Evolutionary conservation across 306 rosid genomes (phyloP), one percentile per base, ranked within the genome.

Genomic region (Dicorynia guianensis): DNA sequence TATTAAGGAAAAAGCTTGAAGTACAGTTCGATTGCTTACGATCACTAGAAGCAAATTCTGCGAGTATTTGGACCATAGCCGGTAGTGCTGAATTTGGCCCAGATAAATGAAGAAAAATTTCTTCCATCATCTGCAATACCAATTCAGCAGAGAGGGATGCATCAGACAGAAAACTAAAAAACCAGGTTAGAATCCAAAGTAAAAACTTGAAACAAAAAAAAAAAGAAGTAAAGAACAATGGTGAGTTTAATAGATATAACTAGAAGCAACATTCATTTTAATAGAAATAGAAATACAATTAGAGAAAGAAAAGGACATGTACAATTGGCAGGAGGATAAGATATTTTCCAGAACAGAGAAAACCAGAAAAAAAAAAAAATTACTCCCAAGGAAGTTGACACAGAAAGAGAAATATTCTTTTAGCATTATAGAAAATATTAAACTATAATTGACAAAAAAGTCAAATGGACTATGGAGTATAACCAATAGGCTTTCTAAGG

Each of bases 51-150:
- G 98, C 96, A 84, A 91, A 94, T 68, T 94, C 96, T 58, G 98
- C 98, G 53, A 94, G 97, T 67, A 87, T 87, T 80, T 94, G 98
- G 79, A 94, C 97, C 98, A 94, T 90, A 74, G 94, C 88, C 15
- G 89, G 94, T 77, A 79, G 80, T 75, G 96, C 91, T 73, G 97
- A 83, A 85, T 86, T 89, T 46, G 93, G 81, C 84, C 97, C 95
- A 6, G 93, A 79, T 82, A 94, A 88, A 81, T 91, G 98, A 78
- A 90, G 91, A 84, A 88, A 91, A 79, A 88, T 87, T 83, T 94
- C 97, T 67, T 94, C 98, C 93, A 94, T 91, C 96, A 94, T 89
- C 98, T 94, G 88, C 85, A 76, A 80, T 61, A 79, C 86, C 88
- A 67, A 74, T 43, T 79, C 72, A 85, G 39, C 57, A 52, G 44